Evolutionary conservation across 2,329 filamentous ascomycete species (phyloP).

Genomic region (Beauveria medogensis): DNA sequence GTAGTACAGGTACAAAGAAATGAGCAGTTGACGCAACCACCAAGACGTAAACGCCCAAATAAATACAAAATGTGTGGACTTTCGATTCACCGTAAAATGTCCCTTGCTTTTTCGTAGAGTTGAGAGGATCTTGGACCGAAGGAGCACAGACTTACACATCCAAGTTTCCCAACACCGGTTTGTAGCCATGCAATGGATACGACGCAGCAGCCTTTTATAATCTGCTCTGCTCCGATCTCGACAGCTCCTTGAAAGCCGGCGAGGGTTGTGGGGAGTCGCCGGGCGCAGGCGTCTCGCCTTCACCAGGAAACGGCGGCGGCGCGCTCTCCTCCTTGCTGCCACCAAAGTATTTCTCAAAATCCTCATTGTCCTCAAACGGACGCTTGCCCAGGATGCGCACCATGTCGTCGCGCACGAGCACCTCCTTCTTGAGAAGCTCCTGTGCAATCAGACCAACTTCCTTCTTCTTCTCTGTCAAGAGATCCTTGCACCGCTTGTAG

Average conservation of each 20-base stretch:
- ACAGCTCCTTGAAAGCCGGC: slow-evolving; percentile 29
- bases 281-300: slow-evolving; percentile 29
- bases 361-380: slow-evolving; percentile 73
- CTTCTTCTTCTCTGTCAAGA: slow-evolving; percentile 76
- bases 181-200: background rate
- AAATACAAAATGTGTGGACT: slow-evolving; percentile 3
- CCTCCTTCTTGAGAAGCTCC: slow-evolving; percentile 86
- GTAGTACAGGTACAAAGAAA: slow-evolving; percentile 11
- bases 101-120: background rate
- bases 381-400: slow-evolving; percentile 77
- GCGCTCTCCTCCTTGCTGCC: slow-evolving; percentile 48
- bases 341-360: slow-evolving; percentile 93
- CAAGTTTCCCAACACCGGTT: background rate
- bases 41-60: slow-evolving; percentile 9
- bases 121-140: background rate
- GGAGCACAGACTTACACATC: background rate
- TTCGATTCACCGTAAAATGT: background rate
- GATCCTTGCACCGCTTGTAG: slow-evolving; percentile 79
- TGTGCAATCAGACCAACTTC: slow-evolving; percentile 88
- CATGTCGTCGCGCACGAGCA: slow-evolving; percentile 86
- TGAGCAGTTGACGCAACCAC: slow-evolving; percentile 9
- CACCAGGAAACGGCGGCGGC: slow-evolving; percentile 46
- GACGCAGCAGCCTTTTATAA: background rate
- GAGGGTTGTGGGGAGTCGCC: slow-evolving; percentile 29
- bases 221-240: slow-evolving; percentile 12